Evolutionary conservation across 2,329 filamentous ascomycete genomes (phyloP).

Genomic region (Alternaria brassicicola): DNA sequence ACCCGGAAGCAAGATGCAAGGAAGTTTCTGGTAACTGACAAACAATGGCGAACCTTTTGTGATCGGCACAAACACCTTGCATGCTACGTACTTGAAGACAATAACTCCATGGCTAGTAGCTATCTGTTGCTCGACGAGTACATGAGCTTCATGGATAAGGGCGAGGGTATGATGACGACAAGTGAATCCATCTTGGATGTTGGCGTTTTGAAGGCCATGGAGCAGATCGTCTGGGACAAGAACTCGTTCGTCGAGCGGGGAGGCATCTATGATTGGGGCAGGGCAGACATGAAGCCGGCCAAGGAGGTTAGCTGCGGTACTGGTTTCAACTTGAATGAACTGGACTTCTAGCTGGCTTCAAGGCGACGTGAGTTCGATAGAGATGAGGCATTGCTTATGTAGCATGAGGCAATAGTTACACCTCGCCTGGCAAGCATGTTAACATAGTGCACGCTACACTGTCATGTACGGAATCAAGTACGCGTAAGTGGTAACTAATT

Average conservation of each 20-base stretch:
- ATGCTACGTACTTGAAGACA: constrained; percentile 1
- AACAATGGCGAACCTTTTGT: constrained; percentile 8
- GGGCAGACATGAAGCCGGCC: background rate
- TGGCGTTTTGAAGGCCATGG: constrained; percentile 1
- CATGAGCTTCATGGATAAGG: constrained; percentile 8
- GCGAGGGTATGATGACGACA: background rate
- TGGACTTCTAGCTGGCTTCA: background rate
- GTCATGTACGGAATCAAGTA: background rate
- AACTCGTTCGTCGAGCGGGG: constrained; percentile 8
- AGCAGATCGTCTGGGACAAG: constrained; percentile 6
- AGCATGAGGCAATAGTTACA: background rate
- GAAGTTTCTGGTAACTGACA: constrained; percentile 1
- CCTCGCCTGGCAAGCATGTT: background rate
- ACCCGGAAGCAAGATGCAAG: constrained; percentile 1
- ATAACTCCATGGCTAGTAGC: constrained; percentile 4
- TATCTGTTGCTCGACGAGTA: constrained; percentile 7
- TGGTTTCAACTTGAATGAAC: background rate
- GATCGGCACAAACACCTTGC: background rate
- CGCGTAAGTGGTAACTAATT: background rate
- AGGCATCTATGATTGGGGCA: constrained; percentile 6
- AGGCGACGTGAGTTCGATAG: background rate
- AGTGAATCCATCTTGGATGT: constrained; percentile 1
- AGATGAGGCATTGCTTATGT: background rate
- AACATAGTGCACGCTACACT: background rate
- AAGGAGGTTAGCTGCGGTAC: background rate